A percentile compares a stretch with the other conserved stretches of the same genome.
Evolutionary conservation across 495 filamentous ascomycete species (phyloP).

Genomic region (Margaritispora aquatica): DNA sequence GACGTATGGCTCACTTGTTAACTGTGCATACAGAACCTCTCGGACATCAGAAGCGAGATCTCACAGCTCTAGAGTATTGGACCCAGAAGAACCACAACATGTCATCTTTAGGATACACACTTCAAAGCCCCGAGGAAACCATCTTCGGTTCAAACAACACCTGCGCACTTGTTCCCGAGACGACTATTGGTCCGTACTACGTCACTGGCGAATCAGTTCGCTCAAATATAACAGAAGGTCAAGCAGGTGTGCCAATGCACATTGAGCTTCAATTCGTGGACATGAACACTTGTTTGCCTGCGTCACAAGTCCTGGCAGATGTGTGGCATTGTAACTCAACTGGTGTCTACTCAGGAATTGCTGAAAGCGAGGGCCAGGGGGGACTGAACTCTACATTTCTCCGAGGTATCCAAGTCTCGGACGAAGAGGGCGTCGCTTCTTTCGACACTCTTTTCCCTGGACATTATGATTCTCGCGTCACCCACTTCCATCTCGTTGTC

Average conservation of each 20-base stretch:
- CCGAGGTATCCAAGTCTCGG: slow-evolving; percentile 43
- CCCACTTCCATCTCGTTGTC: slow-evolving; percentile 46
- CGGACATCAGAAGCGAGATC: slow-evolving; percentile 27
- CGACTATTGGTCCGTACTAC: slow-evolving; percentile 50
- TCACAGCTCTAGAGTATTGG: slow-evolving; percentile 33
- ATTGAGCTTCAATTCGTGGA: slow-evolving; percentile 52
- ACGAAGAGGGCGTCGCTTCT: slow-evolving; percentile 45
- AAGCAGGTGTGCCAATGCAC: slow-evolving; percentile 42
- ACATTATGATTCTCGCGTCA: slow-evolving; percentile 49
- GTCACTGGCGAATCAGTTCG: slow-evolving; percentile 50
- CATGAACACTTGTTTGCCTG: slow-evolving; percentile 41
- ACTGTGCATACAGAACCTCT: not conserved
- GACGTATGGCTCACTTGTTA: not conserved
- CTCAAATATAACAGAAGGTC: slow-evolving; percentile 38
- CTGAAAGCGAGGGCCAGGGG: slow-evolving; percentile 18
- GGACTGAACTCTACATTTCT: slow-evolving; percentile 40
- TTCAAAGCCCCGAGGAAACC: slow-evolving; percentile 36
- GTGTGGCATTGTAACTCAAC: slow-evolving; percentile 50
- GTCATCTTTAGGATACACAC: slow-evolving; percentile 31
- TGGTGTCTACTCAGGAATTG: slow-evolving; percentile 40
- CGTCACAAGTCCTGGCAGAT: slow-evolving; percentile 42
- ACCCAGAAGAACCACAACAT: slow-evolving; percentile 36
- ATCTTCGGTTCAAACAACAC: slow-evolving; percentile 48
- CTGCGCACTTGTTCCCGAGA: slow-evolving; percentile 39
- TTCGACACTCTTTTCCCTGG: slow-evolving; percentile 55